A percentile compares a stretch with the other conserved stretches of the same genome.
Evolutionary conservation across 140 eudicot genomes (phyloP).

Genomic region (Ambrosia hybrid): DNA sequence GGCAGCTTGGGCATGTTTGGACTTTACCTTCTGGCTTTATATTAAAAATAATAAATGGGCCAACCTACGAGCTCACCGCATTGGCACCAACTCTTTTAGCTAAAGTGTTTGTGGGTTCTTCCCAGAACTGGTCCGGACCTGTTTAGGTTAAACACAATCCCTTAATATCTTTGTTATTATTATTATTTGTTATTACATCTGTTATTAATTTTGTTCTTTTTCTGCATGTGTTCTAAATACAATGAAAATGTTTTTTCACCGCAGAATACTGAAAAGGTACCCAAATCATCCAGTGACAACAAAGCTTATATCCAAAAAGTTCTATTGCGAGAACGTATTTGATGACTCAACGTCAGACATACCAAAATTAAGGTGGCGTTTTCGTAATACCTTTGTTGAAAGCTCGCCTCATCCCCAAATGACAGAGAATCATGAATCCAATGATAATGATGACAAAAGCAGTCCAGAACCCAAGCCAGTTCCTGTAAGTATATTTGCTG

Average conservation of each 20-base stretch:
- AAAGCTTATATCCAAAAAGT: slow-evolving; percentile 57
- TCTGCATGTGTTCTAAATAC: not conserved
- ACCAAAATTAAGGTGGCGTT: slow-evolving; percentile 63
- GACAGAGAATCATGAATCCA: slow-evolving; percentile 21
- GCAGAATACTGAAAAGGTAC: slow-evolving; percentile 67
- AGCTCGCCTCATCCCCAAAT: slow-evolving; percentile 29
- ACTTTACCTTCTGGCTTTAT: not conserved
- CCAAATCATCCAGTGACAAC: slow-evolving; percentile 42
- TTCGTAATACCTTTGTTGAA: slow-evolving; percentile 45
- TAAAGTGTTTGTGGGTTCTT: not conserved
- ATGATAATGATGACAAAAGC: slow-evolving; percentile 30
- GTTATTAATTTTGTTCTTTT: not conserved
- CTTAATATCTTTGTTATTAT: no score
- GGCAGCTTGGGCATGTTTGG: slow-evolving; percentile 2
- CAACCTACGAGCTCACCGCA: not conserved
- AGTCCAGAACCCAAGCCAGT: slow-evolving; percentile 36
- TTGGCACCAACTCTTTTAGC: not conserved
- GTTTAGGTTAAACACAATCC: no score
- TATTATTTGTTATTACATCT: not conserved
- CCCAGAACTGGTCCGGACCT: not conserved
- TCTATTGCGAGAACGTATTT: slow-evolving; percentile 69
- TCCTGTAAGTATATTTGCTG: slow-evolving; percentile 44
- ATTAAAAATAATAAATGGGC: not conserved
- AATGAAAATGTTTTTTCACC: slow-evolving; percentile 21
- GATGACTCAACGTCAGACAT: slow-evolving; percentile 57